Conservation (phyloP, 768 basidiomycete genomes). For the Pleurotus pulmonarius region DNA sequence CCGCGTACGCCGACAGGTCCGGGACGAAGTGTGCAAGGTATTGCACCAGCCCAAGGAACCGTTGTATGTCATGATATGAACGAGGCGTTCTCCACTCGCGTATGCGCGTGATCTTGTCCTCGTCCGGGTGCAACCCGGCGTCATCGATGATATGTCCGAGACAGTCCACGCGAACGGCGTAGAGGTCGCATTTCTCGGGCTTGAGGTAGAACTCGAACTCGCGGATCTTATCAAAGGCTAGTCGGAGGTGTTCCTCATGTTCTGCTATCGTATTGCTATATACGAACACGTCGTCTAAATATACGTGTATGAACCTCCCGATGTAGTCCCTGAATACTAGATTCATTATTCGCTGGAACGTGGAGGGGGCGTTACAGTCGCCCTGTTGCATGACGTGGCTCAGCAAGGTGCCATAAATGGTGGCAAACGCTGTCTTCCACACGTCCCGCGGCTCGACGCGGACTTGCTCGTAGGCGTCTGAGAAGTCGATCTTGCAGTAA, state of each 20-base stretch:
- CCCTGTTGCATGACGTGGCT: slow-evolving; percentile 40
- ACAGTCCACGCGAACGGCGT: no score
- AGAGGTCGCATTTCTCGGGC: no score
- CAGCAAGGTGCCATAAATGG: slow-evolving; percentile 30
- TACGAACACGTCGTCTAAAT: slow-evolving; percentile 18
- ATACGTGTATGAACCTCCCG: slow-evolving; percentile 31
- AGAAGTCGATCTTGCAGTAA: slow-evolving; percentile 38
- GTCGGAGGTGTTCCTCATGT: slow-evolving; percentile 27
- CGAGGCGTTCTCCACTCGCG: slow-evolving; percentile 28
- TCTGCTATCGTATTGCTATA: slow-evolving; percentile 32
- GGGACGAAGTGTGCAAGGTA: slow-evolving; percentile 23
- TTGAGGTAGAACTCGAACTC: slow-evolving; percentile 20
- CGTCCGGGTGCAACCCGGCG: slow-evolving; percentile 30
- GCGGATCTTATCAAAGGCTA: slow-evolving; percentile 25
- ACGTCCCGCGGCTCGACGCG: slow-evolving; percentile 26
- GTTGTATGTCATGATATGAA: slow-evolving; percentile 29
- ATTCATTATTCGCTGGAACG: slow-evolving; percentile 35
- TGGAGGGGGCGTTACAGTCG: slow-evolving; percentile 28
- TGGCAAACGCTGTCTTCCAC: slow-evolving; percentile 28
- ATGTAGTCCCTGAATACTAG: slow-evolving; percentile 34
- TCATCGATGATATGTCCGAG: slow-evolving; percentile 35
- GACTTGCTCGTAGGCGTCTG: slow-evolving; percentile 41
- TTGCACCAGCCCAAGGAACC: slow-evolving; percentile 30
- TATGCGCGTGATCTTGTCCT: slow-evolving; percentile 30
- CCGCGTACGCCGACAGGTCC: slow-evolving; percentile 26